These are phyloP conservation scores for Zizania palustris DNA, from an alignment of 202 grass and related monocot species.

Conservation along the genomic window DNA sequence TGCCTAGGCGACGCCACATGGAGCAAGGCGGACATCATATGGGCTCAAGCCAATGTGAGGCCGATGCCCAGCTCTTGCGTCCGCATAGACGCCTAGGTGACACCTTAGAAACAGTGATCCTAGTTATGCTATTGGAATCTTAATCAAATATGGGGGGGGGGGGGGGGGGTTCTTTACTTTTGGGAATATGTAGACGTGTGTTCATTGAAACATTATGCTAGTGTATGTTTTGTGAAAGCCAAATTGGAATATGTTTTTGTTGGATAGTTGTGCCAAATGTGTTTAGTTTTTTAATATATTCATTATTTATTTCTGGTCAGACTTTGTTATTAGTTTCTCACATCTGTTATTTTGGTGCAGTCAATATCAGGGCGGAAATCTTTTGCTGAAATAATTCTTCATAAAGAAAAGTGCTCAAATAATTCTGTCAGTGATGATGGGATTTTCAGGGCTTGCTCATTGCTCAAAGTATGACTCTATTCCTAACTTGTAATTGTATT, in stretches of 20 bases:
- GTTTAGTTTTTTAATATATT: background rate
- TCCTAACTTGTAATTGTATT: slow-evolving; percentile 32
- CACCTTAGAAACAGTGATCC: too few species aligned
- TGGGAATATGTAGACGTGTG: background rate
- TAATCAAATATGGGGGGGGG: slow-evolving; percentile 1
- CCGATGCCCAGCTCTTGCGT: too few species aligned
- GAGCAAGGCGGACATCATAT: too few species aligned
- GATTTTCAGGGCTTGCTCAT: slow-evolving; percentile 59
- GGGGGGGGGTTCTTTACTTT: too few species aligned
- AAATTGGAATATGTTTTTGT: background rate
- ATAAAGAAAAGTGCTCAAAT: slow-evolving; percentile 45
- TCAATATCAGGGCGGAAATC: slow-evolving; percentile 91
- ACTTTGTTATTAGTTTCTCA: slow-evolving; percentile 31
- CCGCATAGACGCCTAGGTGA: too few species aligned
- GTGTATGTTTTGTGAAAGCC: background rate
- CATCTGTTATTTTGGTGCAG: slow-evolving; percentile 55
- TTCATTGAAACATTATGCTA: background rate
- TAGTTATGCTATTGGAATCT: background rate
- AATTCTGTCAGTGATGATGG: slow-evolving; percentile 38
- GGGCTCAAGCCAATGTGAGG: too few species aligned
- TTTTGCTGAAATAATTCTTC: slow-evolving; percentile 87
- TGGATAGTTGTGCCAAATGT: background rate
- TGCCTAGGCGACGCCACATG: too few species aligned
- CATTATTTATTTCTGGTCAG: background rate
- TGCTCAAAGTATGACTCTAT: slow-evolving; percentile 66